Evolutionary conservation across 495 filamentous ascomycete genomes (phyloP).

Genomic region (Mytilinidion resinicola): DNA sequence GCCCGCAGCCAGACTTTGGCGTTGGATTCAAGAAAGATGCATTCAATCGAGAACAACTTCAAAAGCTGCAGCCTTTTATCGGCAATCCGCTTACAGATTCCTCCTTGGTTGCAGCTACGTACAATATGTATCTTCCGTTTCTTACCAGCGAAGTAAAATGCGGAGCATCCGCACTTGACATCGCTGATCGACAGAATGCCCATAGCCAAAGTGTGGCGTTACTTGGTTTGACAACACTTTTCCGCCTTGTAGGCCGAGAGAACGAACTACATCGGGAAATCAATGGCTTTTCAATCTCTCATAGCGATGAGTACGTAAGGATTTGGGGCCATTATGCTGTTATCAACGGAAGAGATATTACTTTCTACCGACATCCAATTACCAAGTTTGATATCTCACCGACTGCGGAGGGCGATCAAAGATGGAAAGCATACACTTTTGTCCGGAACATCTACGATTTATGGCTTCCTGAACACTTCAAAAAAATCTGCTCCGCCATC

Average conservation of each 20-base stretch:
- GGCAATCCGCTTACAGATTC: background rate
- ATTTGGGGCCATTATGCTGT: constrained; percentile 28
- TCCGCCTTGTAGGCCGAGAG: constrained; percentile 4
- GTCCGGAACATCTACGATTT: constrained; percentile 9
- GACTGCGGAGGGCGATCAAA: constrained; percentile 1
- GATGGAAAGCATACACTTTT: constrained; percentile 10
- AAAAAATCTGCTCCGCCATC: constrained; percentile 9
- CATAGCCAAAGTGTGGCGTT: constrained; percentile 5
- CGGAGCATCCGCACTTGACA: constrained; percentile 20
- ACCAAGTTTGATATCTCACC: constrained; percentile 1
- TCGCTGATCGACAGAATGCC: constrained; percentile 27
- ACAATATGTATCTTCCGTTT: constrained; percentile 25
- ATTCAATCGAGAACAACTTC: constrained; percentile 10
- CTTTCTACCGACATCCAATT: constrained; percentile 6
- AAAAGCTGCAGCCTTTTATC: constrained; percentile 14
- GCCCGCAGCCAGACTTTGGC: constrained; percentile 12
- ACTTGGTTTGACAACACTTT: constrained; percentile 6
- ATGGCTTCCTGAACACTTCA: constrained; percentile 9
- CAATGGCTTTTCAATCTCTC: constrained; percentile 13
- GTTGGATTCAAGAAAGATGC: constrained; percentile 11
- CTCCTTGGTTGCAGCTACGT: constrained; percentile 20
- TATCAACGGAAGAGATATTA: constrained; percentile 17
- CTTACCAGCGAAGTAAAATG: constrained; percentile 24
- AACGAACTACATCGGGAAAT: constrained; percentile 16
- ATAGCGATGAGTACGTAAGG: constrained; percentile 7